A percentile compares a stretch with the other conserved stretches of the same genome.
These are phyloP conservation scores for Diplodia seriata DNA, from an alignment of 2,329 filamentous ascomycete genomes.

Conservation along the genomic window DNA sequence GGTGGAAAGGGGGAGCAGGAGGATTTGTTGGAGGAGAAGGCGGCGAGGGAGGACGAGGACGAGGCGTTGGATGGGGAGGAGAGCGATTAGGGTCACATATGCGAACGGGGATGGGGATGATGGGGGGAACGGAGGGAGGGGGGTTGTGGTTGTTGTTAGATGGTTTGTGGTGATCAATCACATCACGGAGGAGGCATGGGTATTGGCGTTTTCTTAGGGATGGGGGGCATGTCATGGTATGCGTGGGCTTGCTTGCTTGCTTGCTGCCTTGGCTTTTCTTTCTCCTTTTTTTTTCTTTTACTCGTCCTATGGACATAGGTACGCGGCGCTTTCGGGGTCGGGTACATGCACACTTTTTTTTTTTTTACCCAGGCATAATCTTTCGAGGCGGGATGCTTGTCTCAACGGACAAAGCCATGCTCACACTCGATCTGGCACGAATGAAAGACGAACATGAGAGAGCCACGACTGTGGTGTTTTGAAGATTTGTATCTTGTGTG, in stretches of 20 bases:
- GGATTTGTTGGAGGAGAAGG: constrained; percentile 55
- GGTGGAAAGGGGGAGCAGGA: constrained; percentile 63
- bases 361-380: background rate
- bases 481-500: background rate
- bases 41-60: constrained; percentile 52
- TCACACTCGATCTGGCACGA: background rate
- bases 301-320: background rate
- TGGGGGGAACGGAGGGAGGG: no score
- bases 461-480: constrained; percentile 7
- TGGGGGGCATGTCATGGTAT: constrained; percentile 3
- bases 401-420: background rate
- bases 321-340: constrained; percentile 3
- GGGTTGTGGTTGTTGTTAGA: no score
- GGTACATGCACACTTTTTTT: no score
- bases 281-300: background rate
- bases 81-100: constrained; percentile 49
- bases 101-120: background rate
- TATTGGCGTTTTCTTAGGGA: constrained; percentile 7
- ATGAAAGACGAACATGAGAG: constrained; percentile 17
- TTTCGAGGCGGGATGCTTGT: background rate
- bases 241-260: background rate
- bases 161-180: no score
- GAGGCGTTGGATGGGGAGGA: constrained; percentile 64
- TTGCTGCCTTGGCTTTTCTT: background rate
- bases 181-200: constrained; percentile 2